Evolutionary conservation across 345 rosid genomes (phyloP), one percentile per base, ranked within the genome.

Genomic region (Draba incana): DNA sequence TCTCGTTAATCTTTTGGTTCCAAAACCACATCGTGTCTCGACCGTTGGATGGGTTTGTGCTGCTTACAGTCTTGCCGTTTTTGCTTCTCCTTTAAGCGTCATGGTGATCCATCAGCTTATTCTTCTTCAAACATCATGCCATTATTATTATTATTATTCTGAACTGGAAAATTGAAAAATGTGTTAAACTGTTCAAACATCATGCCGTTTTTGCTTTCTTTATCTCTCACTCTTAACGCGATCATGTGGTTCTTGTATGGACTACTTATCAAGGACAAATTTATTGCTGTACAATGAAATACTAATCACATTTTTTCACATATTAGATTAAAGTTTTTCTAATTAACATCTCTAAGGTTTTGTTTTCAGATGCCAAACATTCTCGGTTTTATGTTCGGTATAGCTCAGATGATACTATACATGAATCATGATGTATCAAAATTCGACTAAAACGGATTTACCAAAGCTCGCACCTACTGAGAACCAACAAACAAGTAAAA

Each of bases 231-330:
- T 6, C 70, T 94, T 8, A 84, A 87, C 27, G 95, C 97, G 39
- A 76, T 82, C 57, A 73, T 82, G 83, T 93, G 99, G 99, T 93
- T 93, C 82, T 81, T 86, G 68, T 87, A 90, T 63, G 97, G 99
- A 47, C 73, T 81, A 71, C 83, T 87, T 28, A 74, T 84, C 72
- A 76, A 79, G 62, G 97, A 93, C 62, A 71, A 65, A 25, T 87
- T 71, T 77, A 86, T 91, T 41, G 92, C 97, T 10, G 99, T 89
- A 35, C 8, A 78, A 49, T 50, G 8, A 8, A 49, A 45, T 14
- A 12, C 8, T 56, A n/a, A 10, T 16, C 5, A 14, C 8, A 12
- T 41, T 41, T 38, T 20, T 12, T 15, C 28, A 23, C 14, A 51
- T 13, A 39, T 33, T 10, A 15, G 10, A 8, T 35, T 35, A 35